phyloP scores from a whole-genome alignment of 352 stramenopile genomes.

The Phytophthora tubulina region DNA sequence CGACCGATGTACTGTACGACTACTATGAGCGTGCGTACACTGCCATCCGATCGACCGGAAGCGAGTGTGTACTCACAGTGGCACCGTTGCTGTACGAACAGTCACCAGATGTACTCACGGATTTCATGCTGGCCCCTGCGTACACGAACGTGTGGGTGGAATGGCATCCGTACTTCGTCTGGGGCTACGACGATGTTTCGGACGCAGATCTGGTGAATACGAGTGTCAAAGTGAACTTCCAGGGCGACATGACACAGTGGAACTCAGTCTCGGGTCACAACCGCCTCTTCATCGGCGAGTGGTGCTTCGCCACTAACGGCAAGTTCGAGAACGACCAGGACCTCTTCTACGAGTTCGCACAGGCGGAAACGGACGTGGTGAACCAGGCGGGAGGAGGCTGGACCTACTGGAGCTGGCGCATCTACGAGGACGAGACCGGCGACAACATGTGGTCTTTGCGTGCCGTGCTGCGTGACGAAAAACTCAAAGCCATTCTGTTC shows the following conservation, averaged over 20 bases:
- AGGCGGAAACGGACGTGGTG: slow-evolving; percentile 59
- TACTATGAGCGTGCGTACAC: slow-evolving; percentile 83
- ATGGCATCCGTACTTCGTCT: slow-evolving; percentile 88
- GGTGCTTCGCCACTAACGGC: slow-evolving; percentile 65
- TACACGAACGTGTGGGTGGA: slow-evolving; percentile 86
- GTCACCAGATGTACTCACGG: slow-evolving; percentile 51
- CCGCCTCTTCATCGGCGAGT: slow-evolving; percentile 71
- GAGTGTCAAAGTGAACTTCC: slow-evolving; percentile 57
- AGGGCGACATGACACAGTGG: slow-evolving; percentile 49
- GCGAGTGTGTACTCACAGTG: slow-evolving; percentile 74
- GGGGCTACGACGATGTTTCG: slow-evolving; percentile 72
- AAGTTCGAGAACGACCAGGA: slow-evolving; percentile 62
- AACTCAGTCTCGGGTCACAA: slow-evolving; percentile 49
- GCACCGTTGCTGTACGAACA: slow-evolving; percentile 66
- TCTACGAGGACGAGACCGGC: slow-evolving; percentile 67
- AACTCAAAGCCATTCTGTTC: slow-evolving; percentile 43
- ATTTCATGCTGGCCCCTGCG: slow-evolving; percentile 56
- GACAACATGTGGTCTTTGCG: slow-evolving; percentile 77
- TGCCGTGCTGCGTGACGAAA: slow-evolving; percentile 60
- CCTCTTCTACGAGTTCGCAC: slow-evolving; percentile 60
- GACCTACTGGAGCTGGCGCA: slow-evolving; percentile 81
- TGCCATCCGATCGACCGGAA: slow-evolving; percentile 57
- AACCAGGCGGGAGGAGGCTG: slow-evolving; percentile 67
- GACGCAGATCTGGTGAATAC: slow-evolving; percentile 60
- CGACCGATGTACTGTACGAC: slow-evolving; percentile 64